A percentile compares a stretch with the other conserved stretches of the same genome.
Conservation (phyloP, 2,329 filamentous ascomycete species). For the Pseudovirgaria hyperparasitica region DNA sequence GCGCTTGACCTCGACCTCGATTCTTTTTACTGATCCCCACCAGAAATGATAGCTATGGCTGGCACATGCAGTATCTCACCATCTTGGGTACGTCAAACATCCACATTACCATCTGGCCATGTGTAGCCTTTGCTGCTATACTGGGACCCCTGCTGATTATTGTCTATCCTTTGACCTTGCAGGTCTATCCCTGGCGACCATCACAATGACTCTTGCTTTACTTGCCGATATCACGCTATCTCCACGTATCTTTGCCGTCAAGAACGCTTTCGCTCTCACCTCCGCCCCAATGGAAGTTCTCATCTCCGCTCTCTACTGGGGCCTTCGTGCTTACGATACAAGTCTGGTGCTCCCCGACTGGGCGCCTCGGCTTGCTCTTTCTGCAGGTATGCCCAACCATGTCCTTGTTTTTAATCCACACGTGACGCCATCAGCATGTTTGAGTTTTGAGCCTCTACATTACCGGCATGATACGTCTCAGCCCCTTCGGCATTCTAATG, state of each 20-base stretch:
- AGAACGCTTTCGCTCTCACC: slow-evolving; percentile 54
- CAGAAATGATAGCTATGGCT: slow-evolving; percentile 49
- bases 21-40: slow-evolving; percentile 10
- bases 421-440: no score
- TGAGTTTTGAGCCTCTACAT: no score
- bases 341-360: slow-evolving; percentile 40
- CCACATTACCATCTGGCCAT: slow-evolving; percentile 1
- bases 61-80: slow-evolving; percentile 61
- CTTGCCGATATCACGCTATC: slow-evolving; percentile 52
- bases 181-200: slow-evolving; percentile 44
- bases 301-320: slow-evolving; percentile 63
- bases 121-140: no score
- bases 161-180: background rate
- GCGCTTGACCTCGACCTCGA: slow-evolving; percentile 9
- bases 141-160: background rate
- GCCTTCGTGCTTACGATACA: slow-evolving; percentile 41
- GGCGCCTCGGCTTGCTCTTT: slow-evolving; percentile 27
- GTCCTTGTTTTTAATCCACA: no score
- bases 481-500: no score
- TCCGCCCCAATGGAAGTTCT: slow-evolving; percentile 58
- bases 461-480: no score
- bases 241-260: slow-evolving; percentile 46
- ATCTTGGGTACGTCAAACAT: slow-evolving; percentile 43
- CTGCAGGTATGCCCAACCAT: slow-evolving; percentile 46
- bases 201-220: slow-evolving; percentile 49